These are phyloP conservation scores for Acacia crassicarpa DNA, from an alignment of 306 rosid species.

Conservation along the genomic window DNA sequence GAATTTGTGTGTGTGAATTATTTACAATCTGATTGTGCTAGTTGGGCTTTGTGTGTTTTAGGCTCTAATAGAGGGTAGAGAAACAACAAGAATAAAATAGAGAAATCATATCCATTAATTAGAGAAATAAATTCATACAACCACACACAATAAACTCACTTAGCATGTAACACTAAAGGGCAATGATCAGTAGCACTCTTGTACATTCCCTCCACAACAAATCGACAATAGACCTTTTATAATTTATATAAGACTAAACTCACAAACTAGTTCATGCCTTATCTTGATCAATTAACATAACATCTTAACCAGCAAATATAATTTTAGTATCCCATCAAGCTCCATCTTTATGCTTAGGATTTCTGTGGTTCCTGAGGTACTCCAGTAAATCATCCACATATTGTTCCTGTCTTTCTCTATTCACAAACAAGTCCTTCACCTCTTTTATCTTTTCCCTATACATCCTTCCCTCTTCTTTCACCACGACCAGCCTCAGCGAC, in stretches of 20 bases:
- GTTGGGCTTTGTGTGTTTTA: no score
- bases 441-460: constrained; percentile 31
- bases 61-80: no score
- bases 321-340: neutral
- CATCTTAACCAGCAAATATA: neutral
- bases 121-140: no score
- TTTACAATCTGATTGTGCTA: no score
- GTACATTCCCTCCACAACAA: neutral
- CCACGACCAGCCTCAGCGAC: constrained; percentile 18
- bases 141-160: no score
- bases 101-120: no score
- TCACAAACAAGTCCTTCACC: constrained; percentile 25
- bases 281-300: neutral
- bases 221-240: no score
- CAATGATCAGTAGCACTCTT: neutral
- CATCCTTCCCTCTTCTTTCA: constrained; percentile 32
- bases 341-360: neutral
- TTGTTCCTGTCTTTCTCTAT: neutral
- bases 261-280: neutral
- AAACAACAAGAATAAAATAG: no score
- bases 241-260: no score
- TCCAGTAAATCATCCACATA: constrained; percentile 24
- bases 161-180: no score
- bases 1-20: no score
- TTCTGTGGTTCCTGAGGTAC: neutral